Percentiles rank a stretch among this genome's conserved stretches.
Evolutionary conservation across 2,329 filamentous ascomycete species (phyloP).

Genomic region (Alternaria postmessia): DNA sequence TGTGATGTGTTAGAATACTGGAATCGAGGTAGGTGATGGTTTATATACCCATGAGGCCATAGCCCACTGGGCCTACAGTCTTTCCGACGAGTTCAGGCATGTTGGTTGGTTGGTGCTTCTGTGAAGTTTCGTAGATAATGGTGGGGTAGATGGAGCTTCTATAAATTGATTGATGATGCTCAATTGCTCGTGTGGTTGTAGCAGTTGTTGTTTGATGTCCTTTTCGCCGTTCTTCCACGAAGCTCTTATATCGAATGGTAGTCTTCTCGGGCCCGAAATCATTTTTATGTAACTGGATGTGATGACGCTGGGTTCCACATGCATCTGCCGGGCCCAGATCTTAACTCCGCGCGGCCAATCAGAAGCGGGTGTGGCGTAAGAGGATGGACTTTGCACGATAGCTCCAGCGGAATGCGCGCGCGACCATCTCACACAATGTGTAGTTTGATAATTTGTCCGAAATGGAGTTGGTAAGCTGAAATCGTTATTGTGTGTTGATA

Average conservation of each 20-base stretch:
- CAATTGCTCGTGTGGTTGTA: not conserved
- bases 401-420: not conserved
- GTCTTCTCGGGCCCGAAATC: constrained; percentile 9
- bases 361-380: not conserved
- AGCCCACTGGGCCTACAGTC: constrained; percentile 54
- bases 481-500: not conserved
- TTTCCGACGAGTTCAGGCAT: constrained; percentile 50
- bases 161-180: not conserved
- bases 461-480: not conserved
- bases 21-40: not conserved
- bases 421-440: not conserved
- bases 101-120: constrained; percentile 13
- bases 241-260: not conserved
- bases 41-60: constrained; percentile 57
- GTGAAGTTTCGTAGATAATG: not conserved
- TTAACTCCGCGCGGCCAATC: constrained; percentile 14
- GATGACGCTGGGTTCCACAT: constrained; percentile 8
- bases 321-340: not conserved
- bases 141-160: constrained; percentile 11
- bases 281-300: constrained; percentile 3
- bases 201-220: not conserved
- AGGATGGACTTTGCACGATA: constrained; percentile 2
- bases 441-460: not conserved
- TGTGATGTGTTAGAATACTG: constrained; percentile 26
- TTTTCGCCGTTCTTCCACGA: not conserved